Percentiles rank a stretch among this genome's conserved stretches.
Evolutionary conservation across 805 yeast species (phyloP).

Genomic region (Blastobotrys chiropterorum): DNA sequence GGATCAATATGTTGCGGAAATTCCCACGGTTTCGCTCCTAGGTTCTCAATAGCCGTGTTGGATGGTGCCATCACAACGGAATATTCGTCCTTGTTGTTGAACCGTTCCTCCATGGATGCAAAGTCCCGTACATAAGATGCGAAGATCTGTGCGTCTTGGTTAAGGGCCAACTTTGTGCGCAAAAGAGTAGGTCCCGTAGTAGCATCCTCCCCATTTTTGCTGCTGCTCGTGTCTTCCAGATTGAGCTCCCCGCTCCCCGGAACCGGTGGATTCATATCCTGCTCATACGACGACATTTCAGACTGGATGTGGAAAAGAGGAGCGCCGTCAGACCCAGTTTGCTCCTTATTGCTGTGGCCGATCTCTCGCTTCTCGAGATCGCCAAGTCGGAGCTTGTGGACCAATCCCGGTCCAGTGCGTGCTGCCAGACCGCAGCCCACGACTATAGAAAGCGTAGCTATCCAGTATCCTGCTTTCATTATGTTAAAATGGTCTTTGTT

Average conservation of each 20-base stretch:
- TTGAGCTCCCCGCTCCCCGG: background rate
- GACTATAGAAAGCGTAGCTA: background rate
- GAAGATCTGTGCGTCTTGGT: constrained; percentile 49
- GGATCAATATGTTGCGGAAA: constrained; percentile 49
- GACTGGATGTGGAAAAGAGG: background rate
- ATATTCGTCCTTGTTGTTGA: constrained; percentile 39
- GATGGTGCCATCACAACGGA: constrained; percentile 66
- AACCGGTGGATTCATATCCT: background rate
- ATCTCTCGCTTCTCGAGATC: background rate
- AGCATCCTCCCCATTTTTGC: constrained; percentile 24
- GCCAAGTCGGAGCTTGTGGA: background rate
- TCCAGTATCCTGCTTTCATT: background rate
- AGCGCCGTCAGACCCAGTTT: background rate
- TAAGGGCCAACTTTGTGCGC: constrained; percentile 36
- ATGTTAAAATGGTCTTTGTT: too few species aligned
- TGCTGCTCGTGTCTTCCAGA: background rate
- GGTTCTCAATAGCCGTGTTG: constrained; percentile 49
- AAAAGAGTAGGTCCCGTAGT: constrained; percentile 27
- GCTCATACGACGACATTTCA: background rate
- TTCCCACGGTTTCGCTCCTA: constrained; percentile 70
- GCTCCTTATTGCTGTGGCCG: background rate
- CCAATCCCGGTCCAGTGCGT: background rate
- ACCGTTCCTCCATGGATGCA: constrained; percentile 40
- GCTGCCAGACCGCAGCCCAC: background rate
- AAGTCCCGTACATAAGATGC: constrained; percentile 67